phyloP scores from a whole-genome alignment of 768 basidiomycete species.

The Tulasnella sp. region DNA sequence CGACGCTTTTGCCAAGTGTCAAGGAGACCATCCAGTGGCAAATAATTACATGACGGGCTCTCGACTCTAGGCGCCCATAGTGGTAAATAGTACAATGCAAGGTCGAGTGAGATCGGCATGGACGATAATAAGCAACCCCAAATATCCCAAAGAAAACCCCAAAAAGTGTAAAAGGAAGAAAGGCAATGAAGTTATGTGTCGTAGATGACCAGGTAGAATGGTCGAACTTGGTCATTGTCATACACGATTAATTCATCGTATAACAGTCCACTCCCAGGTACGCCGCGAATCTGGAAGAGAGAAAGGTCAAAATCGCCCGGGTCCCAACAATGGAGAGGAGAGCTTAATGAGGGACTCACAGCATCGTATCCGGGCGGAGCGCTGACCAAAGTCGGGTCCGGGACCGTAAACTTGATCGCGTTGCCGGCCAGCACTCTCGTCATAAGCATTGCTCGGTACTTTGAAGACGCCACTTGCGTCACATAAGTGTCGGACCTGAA shows the following conservation, averaged over 20 bases:
- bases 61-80: not conserved
- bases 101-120: not conserved
- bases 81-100: not conserved
- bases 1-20: not conserved
- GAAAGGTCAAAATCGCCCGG: not conserved
- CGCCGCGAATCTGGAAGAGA: not conserved
- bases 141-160: not conserved
- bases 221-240: not conserved
- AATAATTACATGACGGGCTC: not conserved
- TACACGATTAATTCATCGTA: constrained; percentile 8
- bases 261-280: not conserved
- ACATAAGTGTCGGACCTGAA: not conserved
- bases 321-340: not conserved
- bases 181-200: not conserved
- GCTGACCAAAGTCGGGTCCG: not conserved
- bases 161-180: not conserved
- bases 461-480: not conserved
- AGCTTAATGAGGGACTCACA: not conserved
- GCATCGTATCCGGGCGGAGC: not conserved
- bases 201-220: constrained; percentile 1
- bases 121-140: not conserved
- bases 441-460: not conserved
- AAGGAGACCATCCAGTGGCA: not conserved
- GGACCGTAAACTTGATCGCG: not conserved
- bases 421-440: not conserved